A percentile compares a stretch with the other conserved stretches of the same genome.
These are phyloP conservation scores for Xerocomus potaroensis DNA, from an alignment of 768 basidiomycete genomes.

Conservation along the genomic window DNA sequence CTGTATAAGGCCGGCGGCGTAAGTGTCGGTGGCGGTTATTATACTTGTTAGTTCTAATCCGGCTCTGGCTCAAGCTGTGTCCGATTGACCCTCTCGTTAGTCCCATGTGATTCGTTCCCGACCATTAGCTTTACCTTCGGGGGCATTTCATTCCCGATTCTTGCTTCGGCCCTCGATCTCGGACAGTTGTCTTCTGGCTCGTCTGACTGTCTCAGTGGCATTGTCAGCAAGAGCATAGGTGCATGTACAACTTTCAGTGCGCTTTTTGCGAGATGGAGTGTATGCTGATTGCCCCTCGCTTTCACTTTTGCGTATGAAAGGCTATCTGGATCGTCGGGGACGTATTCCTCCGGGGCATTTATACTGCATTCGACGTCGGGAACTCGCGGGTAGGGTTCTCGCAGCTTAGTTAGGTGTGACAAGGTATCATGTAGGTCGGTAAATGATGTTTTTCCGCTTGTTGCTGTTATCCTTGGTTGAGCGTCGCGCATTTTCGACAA, in stretches of 20 bases:
- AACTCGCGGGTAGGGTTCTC: constrained; percentile 37
- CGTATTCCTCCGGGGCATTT: constrained; percentile 41
- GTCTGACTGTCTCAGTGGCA: constrained; percentile 29
- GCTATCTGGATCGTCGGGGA: constrained; percentile 13
- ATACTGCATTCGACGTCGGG: constrained; percentile 37
- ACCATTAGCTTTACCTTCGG: constrained; percentile 34
- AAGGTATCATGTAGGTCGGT: too few species aligned
- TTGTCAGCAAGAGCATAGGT: background rate
- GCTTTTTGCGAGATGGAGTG: background rate
- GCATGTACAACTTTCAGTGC: background rate
- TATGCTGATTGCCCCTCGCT: background rate
- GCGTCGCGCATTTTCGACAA: too few species aligned
- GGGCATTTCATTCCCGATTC: constrained; percentile 32
- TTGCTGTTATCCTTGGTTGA: too few species aligned
- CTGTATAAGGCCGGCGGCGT: constrained; percentile 4
- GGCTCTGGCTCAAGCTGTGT: too few species aligned
- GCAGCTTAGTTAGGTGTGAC: too few species aligned
- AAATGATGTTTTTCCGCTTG: too few species aligned
- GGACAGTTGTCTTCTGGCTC: constrained; percentile 26
- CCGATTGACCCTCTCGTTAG: constrained; percentile 6
- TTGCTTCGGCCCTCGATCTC: constrained; percentile 34
- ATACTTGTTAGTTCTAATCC: constrained; percentile 21
- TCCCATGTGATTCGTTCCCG: constrained; percentile 29
- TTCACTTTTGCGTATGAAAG: background rate
- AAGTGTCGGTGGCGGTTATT: constrained; percentile 23